Base-by-base conservation (phyloP, 306 rosid genomes). In the Nissolia schottii region DNA sequence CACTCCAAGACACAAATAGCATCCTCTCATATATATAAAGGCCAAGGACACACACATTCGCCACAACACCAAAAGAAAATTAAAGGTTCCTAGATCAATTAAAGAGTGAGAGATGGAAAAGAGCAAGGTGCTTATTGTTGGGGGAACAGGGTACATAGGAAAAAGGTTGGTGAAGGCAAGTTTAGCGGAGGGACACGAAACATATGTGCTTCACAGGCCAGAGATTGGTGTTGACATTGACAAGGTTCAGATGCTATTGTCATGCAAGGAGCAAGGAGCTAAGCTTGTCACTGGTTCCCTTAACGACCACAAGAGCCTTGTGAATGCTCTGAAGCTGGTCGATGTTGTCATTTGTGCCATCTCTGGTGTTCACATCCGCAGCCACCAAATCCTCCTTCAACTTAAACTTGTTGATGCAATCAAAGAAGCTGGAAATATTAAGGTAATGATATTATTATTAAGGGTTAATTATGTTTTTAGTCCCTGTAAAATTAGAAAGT, bases 91-190 rank as follows among this genome's bases (percentile, higher is more conserved):
- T n/a, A n/a, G n/a, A n/a, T n/a, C n/a, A n/a, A n/a, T n/a, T n/a
- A n/a, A n/a, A n/a, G n/a, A n/a, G n/a, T n/a, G 28, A 45, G 53
- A 59, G 14, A 73, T 65, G 86, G 79, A 20, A 12, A 90, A 79
- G 67, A 82, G 87, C 79, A 90, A 31, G 75, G 93, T 90, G 13
- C 76, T 90, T 10, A 80, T 90, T 6, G 43, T 90, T 23, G 96
- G 96, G 8, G 96, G 91, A 79, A 90, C 91, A 35, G 96, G 96
- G 51, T 90, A 90, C 76, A 5, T 90, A 25, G 96, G 96, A 25
- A 90, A 88, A 51, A 90, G 89, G 76, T 50, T 90, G 73, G 96
- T 88, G 25, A 88, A 46, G 84, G 93, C 91, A 27, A 82, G 93
- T 71, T 73, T 90, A 12, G 77, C 18, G 13, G 34, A 78, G 19